Percentiles rank a stretch among this genome's conserved stretches.
These are phyloP conservation scores for Crassisporium funariophilum DNA, from an alignment of 768 basidiomycete species.

Conservation along the genomic window DNA sequence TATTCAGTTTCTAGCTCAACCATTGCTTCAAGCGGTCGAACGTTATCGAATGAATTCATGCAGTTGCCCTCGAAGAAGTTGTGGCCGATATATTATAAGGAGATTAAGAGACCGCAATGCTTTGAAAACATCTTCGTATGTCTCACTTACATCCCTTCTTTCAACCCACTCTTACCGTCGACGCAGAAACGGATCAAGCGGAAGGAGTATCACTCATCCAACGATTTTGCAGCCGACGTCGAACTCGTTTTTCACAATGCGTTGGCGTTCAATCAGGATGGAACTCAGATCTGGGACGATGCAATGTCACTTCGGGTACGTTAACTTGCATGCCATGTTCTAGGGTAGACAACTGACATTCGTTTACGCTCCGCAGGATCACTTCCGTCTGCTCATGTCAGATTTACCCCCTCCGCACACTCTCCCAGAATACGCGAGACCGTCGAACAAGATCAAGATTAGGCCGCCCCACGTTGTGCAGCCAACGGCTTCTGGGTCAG, in stretches of 20 bases:
- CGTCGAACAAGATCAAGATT: conserved; percentile 71
- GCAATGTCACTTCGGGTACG: conserved; percentile 66
- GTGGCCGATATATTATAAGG: conserved; percentile 79
- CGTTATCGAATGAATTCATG: conserved; percentile 77
- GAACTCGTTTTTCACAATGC: conserved; percentile 92
- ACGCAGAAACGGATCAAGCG: conserved; percentile 77
- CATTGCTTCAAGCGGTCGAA: conserved; percentile 54
- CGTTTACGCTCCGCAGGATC: conserved; percentile 46
- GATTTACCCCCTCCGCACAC: conserved; percentile 70
- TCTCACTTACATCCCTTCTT: conserved; percentile 11
- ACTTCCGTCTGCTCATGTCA: conserved; percentile 75
- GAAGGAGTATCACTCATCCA: conserved; percentile 69
- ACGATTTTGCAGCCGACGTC: conserved; percentile 82
- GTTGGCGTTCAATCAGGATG: conserved; percentile 84
- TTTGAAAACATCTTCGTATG: conserved; percentile 77
- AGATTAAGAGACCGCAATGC: conserved; percentile 79
- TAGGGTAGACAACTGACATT: conserved; percentile 7
- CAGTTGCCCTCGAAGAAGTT: conserved; percentile 78
- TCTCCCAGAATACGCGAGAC: conserved; percentile 63
- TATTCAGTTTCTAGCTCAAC: neutral
- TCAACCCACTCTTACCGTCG: conserved; percentile 11
- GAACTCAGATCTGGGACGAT: conserved; percentile 82
- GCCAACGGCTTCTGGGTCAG: conserved; percentile 25
- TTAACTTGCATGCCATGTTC: conserved; percentile 10
- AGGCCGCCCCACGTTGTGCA: conserved; percentile 56